Base-by-base conservation (phyloP, 2,329 filamentous ascomycete species). In the Ophiostoma perfectum region DNA sequence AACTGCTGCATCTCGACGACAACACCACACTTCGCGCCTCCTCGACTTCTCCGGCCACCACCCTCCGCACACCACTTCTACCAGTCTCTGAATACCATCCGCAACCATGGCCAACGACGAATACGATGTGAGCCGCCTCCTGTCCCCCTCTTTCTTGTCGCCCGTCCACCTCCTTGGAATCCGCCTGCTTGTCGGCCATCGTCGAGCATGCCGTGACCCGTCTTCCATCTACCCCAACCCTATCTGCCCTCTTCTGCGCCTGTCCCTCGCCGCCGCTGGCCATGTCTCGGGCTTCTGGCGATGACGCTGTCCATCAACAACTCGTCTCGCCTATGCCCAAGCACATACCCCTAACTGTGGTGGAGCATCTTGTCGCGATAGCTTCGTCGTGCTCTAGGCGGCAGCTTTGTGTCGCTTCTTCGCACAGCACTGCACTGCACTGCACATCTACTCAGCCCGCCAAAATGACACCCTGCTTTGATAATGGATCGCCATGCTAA, bases 61-160 rank as follows among this genome's bases (percentile, higher is more conserved):
- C 41, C 41, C 60, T 8, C 60, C 1, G 16, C 6, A 42, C 47
- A 14, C 16, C 2, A 66, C 63, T 55, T 14, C 42, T 55, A 36
- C 45, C 41, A 63, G 27, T 45, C 55, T 27, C 52, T 44, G 42
- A 36, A 68, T 42, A 41, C 18, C 27, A 64, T 7, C 63, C 60
- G 67, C 64, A 47, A 68, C 67, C 68, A 99, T 98, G 95, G 95
- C 94, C 78, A 99, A 98, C 89, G 95, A 99, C 87, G 95, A 99
- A 86, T 99, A 99, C 84, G 95, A 99, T 90, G 94, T 98, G 84
- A 86, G 93, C 79, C 27, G 27, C 27, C 27, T 27, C 67, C 41
- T 47, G n/a, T 63, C 62, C 68, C 69, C 47, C 44, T 58, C 44
- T 60, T 67, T 39, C 38, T n/a, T 63, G 12, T 5, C 12, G 45